Conservation (phyloP, 2,329 filamentous ascomycete genomes). For the Pseudogymnoascus sp. region DNA sequence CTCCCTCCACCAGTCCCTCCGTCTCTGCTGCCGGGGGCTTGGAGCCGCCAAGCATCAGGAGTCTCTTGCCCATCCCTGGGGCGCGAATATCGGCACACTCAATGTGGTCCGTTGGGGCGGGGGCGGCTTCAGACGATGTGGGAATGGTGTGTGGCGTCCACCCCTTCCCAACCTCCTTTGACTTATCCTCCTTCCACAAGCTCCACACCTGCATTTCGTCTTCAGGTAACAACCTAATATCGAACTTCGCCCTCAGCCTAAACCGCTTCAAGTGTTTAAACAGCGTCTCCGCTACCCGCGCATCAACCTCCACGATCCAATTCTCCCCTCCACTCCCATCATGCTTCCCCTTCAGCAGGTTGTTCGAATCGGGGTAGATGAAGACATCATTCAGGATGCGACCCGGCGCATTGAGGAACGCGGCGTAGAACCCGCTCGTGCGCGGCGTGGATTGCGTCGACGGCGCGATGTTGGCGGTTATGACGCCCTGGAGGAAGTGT, state of each 20-base stretch:
- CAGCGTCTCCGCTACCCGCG: slow-evolving; percentile 51
- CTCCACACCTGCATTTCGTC: slow-evolving; percentile 65
- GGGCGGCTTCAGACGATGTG: background rate
- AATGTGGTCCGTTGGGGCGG: slow-evolving; percentile 14
- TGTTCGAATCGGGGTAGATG: slow-evolving; percentile 58
- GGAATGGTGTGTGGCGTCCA: slow-evolving; percentile 15
- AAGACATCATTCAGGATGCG: slow-evolving; percentile 85
- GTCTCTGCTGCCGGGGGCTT: slow-evolving; percentile 26
- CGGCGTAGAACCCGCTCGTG: slow-evolving; percentile 60
- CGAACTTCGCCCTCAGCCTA: slow-evolving; percentile 75
- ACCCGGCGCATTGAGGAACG: slow-evolving; percentile 79
- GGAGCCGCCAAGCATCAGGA: slow-evolving; percentile 32
- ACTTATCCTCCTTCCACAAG: slow-evolving; percentile 50
- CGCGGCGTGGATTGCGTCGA: slow-evolving; percentile 24
- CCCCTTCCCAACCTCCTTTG: slow-evolving; percentile 33
- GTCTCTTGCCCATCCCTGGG: slow-evolving; percentile 47
- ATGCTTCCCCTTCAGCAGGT: slow-evolving; percentile 15
- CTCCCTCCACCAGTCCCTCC: slow-evolving; percentile 37
- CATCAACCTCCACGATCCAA: slow-evolving; percentile 80
- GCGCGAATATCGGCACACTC: slow-evolving; percentile 41
- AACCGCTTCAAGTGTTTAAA: slow-evolving; percentile 72
- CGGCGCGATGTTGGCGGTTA: slow-evolving; percentile 59
- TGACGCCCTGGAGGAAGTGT: slow-evolving; percentile 79
- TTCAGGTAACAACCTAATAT: slow-evolving; percentile 55
- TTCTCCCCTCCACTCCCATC: slow-evolving; percentile 31